A percentile compares a stretch with the other conserved stretches of the same genome.
These are phyloP conservation scores for Xylariaceae sp. DNA, from an alignment of 2,329 filamentous ascomycete genomes.

Conservation along the genomic window DNA sequence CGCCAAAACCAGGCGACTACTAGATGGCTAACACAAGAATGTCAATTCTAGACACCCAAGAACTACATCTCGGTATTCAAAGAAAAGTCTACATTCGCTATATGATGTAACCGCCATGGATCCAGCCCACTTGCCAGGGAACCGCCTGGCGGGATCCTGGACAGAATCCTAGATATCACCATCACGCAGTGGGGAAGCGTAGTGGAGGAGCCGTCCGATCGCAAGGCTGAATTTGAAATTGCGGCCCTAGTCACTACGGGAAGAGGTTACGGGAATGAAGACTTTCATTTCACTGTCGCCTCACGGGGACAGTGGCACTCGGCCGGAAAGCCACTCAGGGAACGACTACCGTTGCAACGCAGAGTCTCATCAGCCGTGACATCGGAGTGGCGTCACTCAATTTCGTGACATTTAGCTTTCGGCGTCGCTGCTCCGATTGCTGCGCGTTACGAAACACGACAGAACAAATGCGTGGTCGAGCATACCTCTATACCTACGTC, in stretches of 20 bases:
- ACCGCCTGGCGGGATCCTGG: not conserved
- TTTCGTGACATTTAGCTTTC: not conserved
- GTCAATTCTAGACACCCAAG: no score
- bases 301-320: not conserved
- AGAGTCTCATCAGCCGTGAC: not conserved
- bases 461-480: not conserved
- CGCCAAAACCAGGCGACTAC: no score
- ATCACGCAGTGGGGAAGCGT: slow-evolving; percentile 5
- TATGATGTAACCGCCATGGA: not conserved
- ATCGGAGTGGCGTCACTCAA: not conserved
- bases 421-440: slow-evolving; percentile 6
- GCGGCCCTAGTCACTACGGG: not conserved
- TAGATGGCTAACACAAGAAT: no score
- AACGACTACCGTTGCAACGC: not conserved
- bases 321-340: not conserved
- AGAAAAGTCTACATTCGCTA: no score
- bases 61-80: no score
- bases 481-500: not conserved
- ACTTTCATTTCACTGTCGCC: not conserved
- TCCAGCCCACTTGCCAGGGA: not conserved
- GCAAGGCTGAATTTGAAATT: slow-evolving; percentile 8
- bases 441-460: not conserved
- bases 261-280: not conserved
- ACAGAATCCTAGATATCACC: not conserved
- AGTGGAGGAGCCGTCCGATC: slow-evolving; percentile 11